Base-by-base conservation (phyloP, 352 stramenopile genomes). In the Phytopythium aichiense region DNA sequence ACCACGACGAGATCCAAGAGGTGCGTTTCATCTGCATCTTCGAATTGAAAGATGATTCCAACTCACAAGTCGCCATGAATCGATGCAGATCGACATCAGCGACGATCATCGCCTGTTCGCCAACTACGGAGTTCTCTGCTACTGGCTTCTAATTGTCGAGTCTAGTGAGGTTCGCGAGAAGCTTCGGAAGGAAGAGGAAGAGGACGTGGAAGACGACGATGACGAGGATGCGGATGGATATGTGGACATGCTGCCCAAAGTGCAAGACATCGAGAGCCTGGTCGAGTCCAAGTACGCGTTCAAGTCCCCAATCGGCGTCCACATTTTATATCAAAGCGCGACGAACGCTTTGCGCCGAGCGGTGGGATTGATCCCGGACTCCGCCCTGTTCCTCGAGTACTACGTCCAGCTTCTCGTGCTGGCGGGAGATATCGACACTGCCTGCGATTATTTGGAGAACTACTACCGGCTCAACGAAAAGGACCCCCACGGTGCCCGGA, bases 101-200 rank as follows among this genome's bases (percentile, higher is more conserved):
- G 62, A 86, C 46, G 84, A 94, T 42, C 65, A 73, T 5, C 74
- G 81, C 13, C 52, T 94, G 58, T 65, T 91, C 23, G 78, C 74
- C 25, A 86, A 77, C 50, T 92, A 92, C 63, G 86, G 86, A 0
- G 81, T 91, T 49, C 55, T 94, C 37, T 92, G 86, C 65, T 94
- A 92, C 56, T 94, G 86, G 86, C 69, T 94, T 33, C 67, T 94
- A 28, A 79, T 94, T 54, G 77, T 91, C 49, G 86, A 94, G 60
- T 91, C 83, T 16, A 69, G 71, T 56, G 77, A 90, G 46, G 57
- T 94, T 1, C 82, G 85, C 25, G 66, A 79, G 18, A 74, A 73
- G 46, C 76, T 88, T 50, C 67, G 64, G 18, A 68, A 79, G 64
- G 45, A 68, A 20, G 54, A 72, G 18, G 65, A 66, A 0, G 58